A percentile compares a stretch with the other conserved stretches of the same genome.
Evolutionary conservation across 257 asterid genomes (phyloP).

Genomic region (Galeopsis tetrahit): DNA sequence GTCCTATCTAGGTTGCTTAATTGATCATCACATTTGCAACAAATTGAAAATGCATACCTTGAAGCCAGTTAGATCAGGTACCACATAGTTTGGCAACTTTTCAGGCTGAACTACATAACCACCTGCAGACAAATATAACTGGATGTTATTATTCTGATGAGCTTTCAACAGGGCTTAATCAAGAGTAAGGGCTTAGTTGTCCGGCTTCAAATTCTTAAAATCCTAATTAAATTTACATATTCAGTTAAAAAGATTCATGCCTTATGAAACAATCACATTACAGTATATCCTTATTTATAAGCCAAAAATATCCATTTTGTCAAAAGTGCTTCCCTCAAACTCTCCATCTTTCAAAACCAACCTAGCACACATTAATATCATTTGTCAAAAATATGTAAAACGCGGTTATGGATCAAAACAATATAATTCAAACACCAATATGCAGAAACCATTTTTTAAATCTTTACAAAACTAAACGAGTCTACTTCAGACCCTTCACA

Average conservation of each 20-base stretch:
- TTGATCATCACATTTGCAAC: background rate
- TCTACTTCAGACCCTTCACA: background rate
- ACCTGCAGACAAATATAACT: slow-evolving; percentile 48
- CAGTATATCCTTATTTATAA: background rate
- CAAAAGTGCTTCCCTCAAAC: background rate
- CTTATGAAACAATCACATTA: background rate
- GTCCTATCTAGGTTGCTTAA: no score
- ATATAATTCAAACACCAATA: background rate
- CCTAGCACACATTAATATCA: background rate
- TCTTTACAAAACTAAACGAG: background rate
- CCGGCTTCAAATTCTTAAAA: background rate
- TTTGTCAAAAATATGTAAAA: background rate
- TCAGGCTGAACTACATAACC: slow-evolving; percentile 76
- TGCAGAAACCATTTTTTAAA: no score
- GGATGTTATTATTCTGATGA: background rate
- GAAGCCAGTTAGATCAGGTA: slow-evolving; percentile 80
- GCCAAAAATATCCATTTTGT: background rate
- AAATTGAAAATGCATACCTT: slow-evolving; percentile 51
- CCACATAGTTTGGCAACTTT: slow-evolving; percentile 77
- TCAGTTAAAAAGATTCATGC: background rate
- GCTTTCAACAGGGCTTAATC: background rate
- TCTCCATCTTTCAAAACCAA: background rate
- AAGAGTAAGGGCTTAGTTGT: background rate
- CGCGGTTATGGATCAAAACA: background rate
- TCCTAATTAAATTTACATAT: background rate